Base-by-base conservation (phyloP, 805 yeast genomes). In the Candida nanaspora region DNA sequence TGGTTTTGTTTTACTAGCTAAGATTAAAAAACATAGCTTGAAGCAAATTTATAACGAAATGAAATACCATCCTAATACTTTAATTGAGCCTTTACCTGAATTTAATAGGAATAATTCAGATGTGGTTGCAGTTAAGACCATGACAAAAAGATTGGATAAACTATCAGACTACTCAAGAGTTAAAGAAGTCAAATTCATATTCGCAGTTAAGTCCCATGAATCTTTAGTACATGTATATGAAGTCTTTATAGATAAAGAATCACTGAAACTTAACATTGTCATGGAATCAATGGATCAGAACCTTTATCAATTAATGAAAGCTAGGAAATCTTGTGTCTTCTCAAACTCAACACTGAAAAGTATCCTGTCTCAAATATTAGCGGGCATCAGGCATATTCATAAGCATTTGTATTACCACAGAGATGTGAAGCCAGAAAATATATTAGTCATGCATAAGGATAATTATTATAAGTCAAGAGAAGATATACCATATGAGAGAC, bases 361-460 rank as follows among this genome's bases (percentile, higher is more conserved):
- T 36, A 78, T 87, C 34, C 58, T 84, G 36, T 62, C 80, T 10
- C 97, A 89, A 57, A 59, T 89, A 1, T 65, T 86, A 42, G 69
- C 74, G 41, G 98, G 93, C 4, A 70, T 89, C 23, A 74, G 78
- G 42, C 97, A 91, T 59, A 87, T 91, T 41, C 98, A 86, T 53
- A 57, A 61, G 22, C 65, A 70, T 50, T 73, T 74, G 10, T 86
- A 70, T 53, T 81, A 81, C 53, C 98, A 91, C 59, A 74, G 98
- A 42, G 98, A 91, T 66, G 72, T 91, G 37, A 91, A 91, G 61
- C 98, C 98, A 0, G 97, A 91, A 54, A 91, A 91, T 60, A 82
- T 91, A 21, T 71, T 91, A 49, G 76, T 89, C 4, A 69, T 80
- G 29, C 77, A 80, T 19, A 62, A 82, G 6, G 59, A 63, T 31